Evolutionary conservation across 2,329 filamentous ascomycete species (phyloP).

Genomic region (Fusarium liriodendri): DNA sequence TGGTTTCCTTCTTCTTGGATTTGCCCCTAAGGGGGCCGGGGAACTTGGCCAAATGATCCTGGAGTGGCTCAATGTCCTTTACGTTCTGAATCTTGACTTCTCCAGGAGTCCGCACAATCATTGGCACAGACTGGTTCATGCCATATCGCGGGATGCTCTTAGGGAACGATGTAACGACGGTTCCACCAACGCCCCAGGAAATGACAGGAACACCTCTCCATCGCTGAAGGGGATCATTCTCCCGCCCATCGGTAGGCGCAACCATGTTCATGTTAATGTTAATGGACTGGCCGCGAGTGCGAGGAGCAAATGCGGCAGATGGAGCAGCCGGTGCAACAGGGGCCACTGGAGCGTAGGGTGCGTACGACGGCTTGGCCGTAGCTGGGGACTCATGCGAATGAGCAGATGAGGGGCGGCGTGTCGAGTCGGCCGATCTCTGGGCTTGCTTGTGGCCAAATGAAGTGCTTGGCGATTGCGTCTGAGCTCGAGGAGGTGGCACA

Average conservation of each 20-base stretch:
- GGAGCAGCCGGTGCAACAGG: slow-evolving; percentile 8
- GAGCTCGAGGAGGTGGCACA: slow-evolving; percentile 67
- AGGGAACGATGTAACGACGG: slow-evolving; percentile 86
- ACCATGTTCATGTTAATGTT: slow-evolving; percentile 67
- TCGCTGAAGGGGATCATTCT: slow-evolving; percentile 82
- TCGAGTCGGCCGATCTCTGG: slow-evolving; percentile 53
- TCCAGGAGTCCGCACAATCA: slow-evolving; percentile 84
- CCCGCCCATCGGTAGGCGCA: slow-evolving; percentile 72
- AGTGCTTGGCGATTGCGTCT: slow-evolving; percentile 71
- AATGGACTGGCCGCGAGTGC: slow-evolving; percentile 65
- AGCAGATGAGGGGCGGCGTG: slow-evolving; percentile 66
- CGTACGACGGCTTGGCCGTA: slow-evolving; percentile 39
- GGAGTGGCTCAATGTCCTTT: slow-evolving; percentile 77
- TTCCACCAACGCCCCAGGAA: slow-evolving; percentile 88
- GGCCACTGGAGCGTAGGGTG: slow-evolving; percentile 43
- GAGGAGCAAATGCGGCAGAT: slow-evolving; percentile 46
- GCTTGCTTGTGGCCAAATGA: slow-evolving; percentile 53
- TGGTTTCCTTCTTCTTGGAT: slow-evolving; percentile 93
- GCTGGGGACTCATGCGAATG: slow-evolving; percentile 57
- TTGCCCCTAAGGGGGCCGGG: slow-evolving; percentile 91
- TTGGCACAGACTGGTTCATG: slow-evolving; percentile 76
- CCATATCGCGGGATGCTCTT: slow-evolving; percentile 89
- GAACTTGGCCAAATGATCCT: slow-evolving; percentile 81
- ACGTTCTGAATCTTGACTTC: slow-evolving; percentile 82
- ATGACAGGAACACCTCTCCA: slow-evolving; percentile 94